Conservation (phyloP, 495 filamentous ascomycete genomes). For the Penicillium ucsense region DNA sequence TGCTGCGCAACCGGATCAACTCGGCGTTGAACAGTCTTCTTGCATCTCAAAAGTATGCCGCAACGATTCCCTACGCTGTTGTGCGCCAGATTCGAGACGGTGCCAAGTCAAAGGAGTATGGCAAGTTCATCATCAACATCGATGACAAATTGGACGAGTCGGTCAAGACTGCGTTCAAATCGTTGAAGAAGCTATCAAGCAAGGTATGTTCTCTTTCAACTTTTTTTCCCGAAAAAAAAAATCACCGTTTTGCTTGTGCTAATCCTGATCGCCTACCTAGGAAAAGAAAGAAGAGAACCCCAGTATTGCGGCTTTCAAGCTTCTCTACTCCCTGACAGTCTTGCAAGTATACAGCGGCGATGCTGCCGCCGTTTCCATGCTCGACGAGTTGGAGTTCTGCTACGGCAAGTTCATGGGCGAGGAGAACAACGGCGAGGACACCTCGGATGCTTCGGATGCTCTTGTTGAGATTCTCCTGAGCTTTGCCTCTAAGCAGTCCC, state of each 20-base stretch:
- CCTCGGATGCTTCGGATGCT: constrained; percentile 57
- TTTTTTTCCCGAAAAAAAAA: neutral
- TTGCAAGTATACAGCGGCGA: constrained; percentile 86
- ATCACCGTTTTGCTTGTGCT: neutral
- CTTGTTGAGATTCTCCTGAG: constrained; percentile 81
- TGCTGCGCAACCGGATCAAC: constrained; percentile 59
- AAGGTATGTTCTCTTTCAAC: constrained; percentile 24
- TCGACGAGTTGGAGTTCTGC: constrained; percentile 64
- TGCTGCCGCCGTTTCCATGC: constrained; percentile 65
- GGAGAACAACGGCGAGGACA: constrained; percentile 37
- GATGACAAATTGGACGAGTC: constrained; percentile 51
- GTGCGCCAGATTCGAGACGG: constrained; percentile 41
- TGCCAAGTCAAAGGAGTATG: constrained; percentile 30
- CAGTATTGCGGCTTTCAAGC: constrained; percentile 51
- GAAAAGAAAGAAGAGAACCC: constrained; percentile 30
- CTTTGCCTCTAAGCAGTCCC: constrained; percentile 77
- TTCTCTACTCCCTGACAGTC: constrained; percentile 78
- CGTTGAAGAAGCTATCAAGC: constrained; percentile 59
- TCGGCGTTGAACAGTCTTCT: constrained; percentile 62
- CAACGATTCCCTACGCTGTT: constrained; percentile 40
- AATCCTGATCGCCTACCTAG: constrained; percentile 8
- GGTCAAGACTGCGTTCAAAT: constrained; percentile 52
- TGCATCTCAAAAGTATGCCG: constrained; percentile 45
- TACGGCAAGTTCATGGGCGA: constrained; percentile 52
- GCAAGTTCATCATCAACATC: constrained; percentile 47